Evolutionary conservation across 2,329 filamentous ascomycete species (phyloP), one percentile per base, ranked within the genome.

Genomic region (Aspergillus pseudoterreus): DNA sequence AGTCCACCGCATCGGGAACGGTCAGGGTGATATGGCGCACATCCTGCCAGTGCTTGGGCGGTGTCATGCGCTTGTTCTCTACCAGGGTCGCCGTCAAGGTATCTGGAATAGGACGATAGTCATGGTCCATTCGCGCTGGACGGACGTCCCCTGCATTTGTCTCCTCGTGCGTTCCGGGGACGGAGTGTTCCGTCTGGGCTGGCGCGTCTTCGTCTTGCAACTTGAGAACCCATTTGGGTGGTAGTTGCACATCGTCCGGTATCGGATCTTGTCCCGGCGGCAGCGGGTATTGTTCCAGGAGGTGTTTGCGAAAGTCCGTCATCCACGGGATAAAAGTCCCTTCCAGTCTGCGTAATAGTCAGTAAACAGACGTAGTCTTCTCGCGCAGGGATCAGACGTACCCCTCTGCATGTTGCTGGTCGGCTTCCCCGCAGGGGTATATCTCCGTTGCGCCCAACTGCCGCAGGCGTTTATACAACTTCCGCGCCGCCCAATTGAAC

Each of bases 331-430:
- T 73, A 60, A 92, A 94, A 27, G 84, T 84, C 33, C 88, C 90
- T 65, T 96, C 91, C 33, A 92, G 83, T 1, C 91, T 92, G 52
- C 1, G 15, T 24, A 12, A 45, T 22, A 17, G n/a, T 41, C 10
- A 42, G 12, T 19, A 19, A 6, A 21, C 43, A 15, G 11, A 9
- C 2, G 6, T 5, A 4, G 15, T 30, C 9, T 17, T 11, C 30
- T 33, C 21, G 35, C 24, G 43, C 4, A 50, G 35, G 47, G 48
- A 22, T 6, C 9, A 36, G n/a, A 75, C 81, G 60, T 75, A 94
- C 85, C 92, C 92, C 72, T 97, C 92, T 22, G 90, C 84, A 75
- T 96, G 91, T 67, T 95, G 90, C 62, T 96, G 92, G 66, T 99
- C 94, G 19, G 87, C 91, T 71, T 99, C 94, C 11, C 90, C 94